Evolutionary conservation across 1,139 yeast genomes (phyloP).

Genomic region (Candida sojae): DNA sequence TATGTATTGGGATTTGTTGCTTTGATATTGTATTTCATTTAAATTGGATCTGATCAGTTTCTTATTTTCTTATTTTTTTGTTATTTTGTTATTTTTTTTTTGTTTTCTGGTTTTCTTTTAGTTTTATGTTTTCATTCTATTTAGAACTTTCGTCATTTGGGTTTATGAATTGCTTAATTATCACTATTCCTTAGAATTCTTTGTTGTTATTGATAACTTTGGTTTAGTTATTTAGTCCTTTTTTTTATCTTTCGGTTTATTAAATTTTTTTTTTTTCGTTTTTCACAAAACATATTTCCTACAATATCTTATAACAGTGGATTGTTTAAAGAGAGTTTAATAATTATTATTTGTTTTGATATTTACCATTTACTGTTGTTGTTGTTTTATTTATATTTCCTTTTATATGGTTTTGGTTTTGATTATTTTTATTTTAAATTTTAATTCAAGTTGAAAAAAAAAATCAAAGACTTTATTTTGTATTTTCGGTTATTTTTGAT

Average conservation of each 20-base stretch:
- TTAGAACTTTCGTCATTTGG: neutral
- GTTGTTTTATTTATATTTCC: neutral
- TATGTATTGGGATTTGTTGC: conserved; percentile 9
- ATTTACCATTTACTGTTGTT: neutral
- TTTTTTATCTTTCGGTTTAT: neutral
- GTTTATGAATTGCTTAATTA: too few relatives aligned
- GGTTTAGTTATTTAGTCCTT: too few relatives aligned
- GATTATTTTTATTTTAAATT: neutral
- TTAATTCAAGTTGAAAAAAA: neutral
- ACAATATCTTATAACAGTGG: too few relatives aligned
- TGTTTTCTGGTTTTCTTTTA: neutral
- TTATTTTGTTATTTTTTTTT: neutral
- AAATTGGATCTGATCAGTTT: neutral
- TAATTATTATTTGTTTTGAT: neutral
- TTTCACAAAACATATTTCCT: neutral
- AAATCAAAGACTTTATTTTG: neutral
- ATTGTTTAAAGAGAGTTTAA: neutral
- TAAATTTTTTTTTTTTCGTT: neutral
- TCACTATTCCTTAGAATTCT: neutral
- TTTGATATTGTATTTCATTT: conserved; percentile 5
- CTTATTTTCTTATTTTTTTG: neutral
- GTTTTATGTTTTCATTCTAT: neutral
- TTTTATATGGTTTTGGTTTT: neutral
- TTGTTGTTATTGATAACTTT: neutral
- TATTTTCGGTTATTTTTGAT: neutral